Evolutionary conservation across 805 yeast genomes (phyloP).

Genomic region (Sugiyamaella qingdaonensis): DNA sequence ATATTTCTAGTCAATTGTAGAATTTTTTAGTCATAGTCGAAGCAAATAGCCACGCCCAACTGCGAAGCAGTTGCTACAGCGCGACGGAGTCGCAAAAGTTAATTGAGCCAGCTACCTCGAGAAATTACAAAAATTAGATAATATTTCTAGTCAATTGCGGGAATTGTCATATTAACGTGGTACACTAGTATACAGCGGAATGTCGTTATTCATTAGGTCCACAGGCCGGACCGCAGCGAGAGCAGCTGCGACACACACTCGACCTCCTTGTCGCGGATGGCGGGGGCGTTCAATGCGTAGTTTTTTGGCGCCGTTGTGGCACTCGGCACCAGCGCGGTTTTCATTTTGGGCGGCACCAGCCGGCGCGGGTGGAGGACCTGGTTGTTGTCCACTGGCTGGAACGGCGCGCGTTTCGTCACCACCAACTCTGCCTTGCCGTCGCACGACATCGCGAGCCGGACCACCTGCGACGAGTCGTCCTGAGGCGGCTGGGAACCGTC

Average conservation of each 20-base stretch:
- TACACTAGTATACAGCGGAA: no score
- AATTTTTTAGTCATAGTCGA: no score
- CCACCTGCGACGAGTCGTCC: conserved; percentile 11
- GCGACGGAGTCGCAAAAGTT: no score
- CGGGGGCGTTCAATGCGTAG: conserved; percentile 3
- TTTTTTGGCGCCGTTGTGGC: conserved; percentile 3
- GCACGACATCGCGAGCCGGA: conserved; percentile 33
- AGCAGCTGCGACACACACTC: conserved; percentile 36
- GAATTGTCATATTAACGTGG: no score
- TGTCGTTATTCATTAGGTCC: conserved; percentile 13
- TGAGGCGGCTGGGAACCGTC: conserved; percentile 2
- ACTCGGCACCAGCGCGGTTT: neutral
- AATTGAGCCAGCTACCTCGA: no score
- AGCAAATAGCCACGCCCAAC: no score
- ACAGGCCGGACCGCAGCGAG: conserved; percentile 31
- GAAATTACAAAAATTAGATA: no score
- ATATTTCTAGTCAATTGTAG: no score
- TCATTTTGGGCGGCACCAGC: conserved; percentile 4
- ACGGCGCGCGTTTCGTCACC: conserved; percentile 13
- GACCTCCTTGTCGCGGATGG: conserved; percentile 24
- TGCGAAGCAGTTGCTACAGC: no score
- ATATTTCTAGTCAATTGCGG: no score
- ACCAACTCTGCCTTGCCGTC: conserved; percentile 39
- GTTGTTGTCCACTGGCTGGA: neutral
- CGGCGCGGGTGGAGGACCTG: conserved; percentile 1